Evolutionary conservation across 306 rosid species (phyloP).

Genomic region (Neltuma alba): DNA sequence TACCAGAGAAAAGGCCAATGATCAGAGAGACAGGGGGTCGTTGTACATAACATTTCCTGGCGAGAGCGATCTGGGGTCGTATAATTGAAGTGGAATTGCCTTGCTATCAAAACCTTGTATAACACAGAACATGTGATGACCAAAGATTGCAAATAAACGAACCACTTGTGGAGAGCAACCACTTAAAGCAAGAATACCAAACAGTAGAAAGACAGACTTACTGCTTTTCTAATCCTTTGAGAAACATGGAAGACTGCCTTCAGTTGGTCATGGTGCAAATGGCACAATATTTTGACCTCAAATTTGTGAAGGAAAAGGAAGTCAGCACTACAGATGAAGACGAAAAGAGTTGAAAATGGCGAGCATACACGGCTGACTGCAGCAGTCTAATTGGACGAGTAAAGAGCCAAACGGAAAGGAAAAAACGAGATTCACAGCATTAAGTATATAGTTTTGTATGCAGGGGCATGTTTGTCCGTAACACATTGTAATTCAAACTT

Average conservation of each 20-base stretch:
- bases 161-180: conserved; percentile 8
- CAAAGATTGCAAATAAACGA: neutral
- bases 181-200: conserved; percentile 4
- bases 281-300: conserved; percentile 85
- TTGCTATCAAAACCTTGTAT: conserved; percentile 73
- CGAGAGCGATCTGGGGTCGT: conserved; percentile 82
- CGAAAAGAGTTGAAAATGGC: neutral
- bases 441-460: neutral
- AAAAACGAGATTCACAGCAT: neutral
- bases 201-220: conserved; percentile 50
- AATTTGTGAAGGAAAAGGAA: conserved; percentile 33
- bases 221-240: conserved; percentile 77
- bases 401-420: neutral
- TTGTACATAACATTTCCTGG: too few species aligned
- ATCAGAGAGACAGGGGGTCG: too few species aligned
- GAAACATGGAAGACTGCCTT: conserved; percentile 92
- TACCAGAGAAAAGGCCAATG: conserved; percentile 80
- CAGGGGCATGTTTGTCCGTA: neutral
- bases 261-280: conserved; percentile 93
- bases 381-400: neutral
- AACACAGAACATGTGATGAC: conserved; percentile 9
- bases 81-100: conserved; percentile 86
- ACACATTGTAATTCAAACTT: neutral
- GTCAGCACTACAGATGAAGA: conserved; percentile 33
- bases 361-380: conserved; percentile 7